Evolutionary conservation across 2,329 filamentous ascomycete genomes (phyloP).

Genomic region (Apiospora hydei): DNA sequence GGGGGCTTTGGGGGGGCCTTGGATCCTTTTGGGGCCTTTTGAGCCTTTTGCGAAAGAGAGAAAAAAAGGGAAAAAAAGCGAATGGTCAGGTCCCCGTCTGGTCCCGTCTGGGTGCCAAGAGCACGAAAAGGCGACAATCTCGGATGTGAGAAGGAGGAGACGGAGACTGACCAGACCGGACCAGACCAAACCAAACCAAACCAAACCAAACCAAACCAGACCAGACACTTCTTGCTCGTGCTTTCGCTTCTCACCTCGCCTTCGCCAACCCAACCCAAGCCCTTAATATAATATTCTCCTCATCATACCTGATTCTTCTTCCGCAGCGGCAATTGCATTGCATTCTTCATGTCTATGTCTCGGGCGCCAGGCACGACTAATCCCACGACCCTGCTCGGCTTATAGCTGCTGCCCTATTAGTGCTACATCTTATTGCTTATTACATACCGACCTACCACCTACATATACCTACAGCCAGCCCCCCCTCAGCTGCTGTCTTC

Average conservation of each 20-base stretch:
- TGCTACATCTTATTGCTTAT: not conserved
- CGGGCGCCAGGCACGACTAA: not conserved
- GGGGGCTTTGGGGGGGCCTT: not conserved
- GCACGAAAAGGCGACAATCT: conserved; percentile 2
- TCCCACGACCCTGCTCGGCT: not conserved
- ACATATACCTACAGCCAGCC: not conserved
- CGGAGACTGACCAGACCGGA: not conserved
- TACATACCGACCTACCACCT: not conserved
- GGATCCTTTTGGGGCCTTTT: not conserved
- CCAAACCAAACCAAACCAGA: not conserved
- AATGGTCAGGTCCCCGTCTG: not conserved
- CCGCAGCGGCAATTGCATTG: not conserved
- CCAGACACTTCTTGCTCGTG: not conserved
- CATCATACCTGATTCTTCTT: not conserved
- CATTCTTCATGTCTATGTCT: conserved; percentile 18
- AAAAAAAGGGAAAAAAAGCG: not conserved
- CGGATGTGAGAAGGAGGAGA: not conserved
- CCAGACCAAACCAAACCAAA: not conserved
- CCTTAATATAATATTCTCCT: conserved; percentile 19
- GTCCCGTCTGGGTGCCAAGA: not conserved
- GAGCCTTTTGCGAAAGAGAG: not conserved
- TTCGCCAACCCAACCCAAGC: not conserved
- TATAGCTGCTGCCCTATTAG: not conserved
- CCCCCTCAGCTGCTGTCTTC: not conserved
- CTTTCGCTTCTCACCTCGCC: not conserved